Percentiles rank a stretch among this genome's conserved stretches.
phyloP scores from a whole-genome alignment of 2,329 filamentous ascomycete species.

The Capronia epimyces region DNA sequence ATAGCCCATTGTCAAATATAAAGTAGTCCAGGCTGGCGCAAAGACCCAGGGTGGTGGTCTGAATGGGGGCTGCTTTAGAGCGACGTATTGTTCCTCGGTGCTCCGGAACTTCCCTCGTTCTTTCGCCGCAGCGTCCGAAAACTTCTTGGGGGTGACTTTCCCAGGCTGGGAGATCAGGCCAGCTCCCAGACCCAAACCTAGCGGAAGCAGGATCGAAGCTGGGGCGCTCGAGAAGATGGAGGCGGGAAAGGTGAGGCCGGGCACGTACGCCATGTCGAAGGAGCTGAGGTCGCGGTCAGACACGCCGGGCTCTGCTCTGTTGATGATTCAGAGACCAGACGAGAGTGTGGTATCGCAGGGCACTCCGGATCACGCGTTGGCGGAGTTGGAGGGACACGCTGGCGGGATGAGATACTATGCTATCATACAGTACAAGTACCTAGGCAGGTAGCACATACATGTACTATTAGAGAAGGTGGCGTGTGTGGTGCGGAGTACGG shows the following conservation, averaged over 20 bases:
- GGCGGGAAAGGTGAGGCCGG: conserved; percentile 68
- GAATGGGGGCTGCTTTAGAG: conserved; percentile 46
- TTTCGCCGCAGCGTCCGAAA: conserved; percentile 21
- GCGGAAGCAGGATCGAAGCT: conserved; percentile 67
- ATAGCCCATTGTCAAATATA: conserved; percentile 75
- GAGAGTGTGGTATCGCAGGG: too few relatives aligned
- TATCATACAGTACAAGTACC: too few relatives aligned
- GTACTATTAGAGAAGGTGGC: too few relatives aligned
- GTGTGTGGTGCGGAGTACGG: too few relatives aligned
- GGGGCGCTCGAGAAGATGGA: conserved; percentile 67
- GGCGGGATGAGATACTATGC: too few relatives aligned
- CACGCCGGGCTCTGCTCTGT: too few relatives aligned
- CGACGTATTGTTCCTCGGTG: conserved; percentile 36
- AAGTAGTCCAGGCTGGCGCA: conserved; percentile 53
- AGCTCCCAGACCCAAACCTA: conserved; percentile 66
- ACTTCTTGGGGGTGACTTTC: conserved; percentile 32
- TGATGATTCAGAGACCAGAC: not conserved
- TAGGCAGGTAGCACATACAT: too few relatives aligned
- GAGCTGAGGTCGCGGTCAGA: not conserved
- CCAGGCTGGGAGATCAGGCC: conserved; percentile 58
- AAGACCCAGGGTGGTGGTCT: conserved; percentile 55
- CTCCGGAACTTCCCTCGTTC: conserved; percentile 27
- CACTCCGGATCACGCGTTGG: not conserved
- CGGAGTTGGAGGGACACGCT: not conserved
- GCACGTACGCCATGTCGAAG: conserved; percentile 68